Base-by-base conservation (phyloP, 148 eudicot genomes). In the Heliamphora exappendiculata region DNA sequence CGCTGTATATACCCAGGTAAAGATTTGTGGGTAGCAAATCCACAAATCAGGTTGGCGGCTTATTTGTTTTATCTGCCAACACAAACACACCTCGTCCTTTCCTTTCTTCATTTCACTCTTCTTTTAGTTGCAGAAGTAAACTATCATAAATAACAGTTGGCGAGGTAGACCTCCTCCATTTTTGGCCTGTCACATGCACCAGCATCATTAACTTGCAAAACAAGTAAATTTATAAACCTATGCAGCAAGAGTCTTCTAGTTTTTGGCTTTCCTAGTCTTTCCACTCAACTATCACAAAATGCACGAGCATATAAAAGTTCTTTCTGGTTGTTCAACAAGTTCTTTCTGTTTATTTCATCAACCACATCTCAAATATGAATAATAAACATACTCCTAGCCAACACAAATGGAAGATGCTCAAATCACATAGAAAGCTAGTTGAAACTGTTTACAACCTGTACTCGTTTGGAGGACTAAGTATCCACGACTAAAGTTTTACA, bases 171-270 rank as follows among this genome's bases (percentile, higher is more conserved):
- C n/a, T n/a, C n/a, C n/a, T n/a, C n/a, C n/a, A n/a, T n/a, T n/a
- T 62, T 11, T 69, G 34, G 16, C 22, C 13, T 24, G 12, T 14
- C 34, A 37, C 3, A 14, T 39, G 34, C 62, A 55, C 36, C n/a
- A 39, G 57, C 76, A 73, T 55, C 51, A 34, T 28, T 49, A 49
- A 55, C 39, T 37, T 26, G 41, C 34, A 72, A 39, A 73, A 57
- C 36, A 26, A 7, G 20, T 57, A 36, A 24, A 73, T 73, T 73
- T 53, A n/a, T 36, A 53, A 36, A 42, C 20, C 33, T 31, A 70
- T 36, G 37, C 12, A 22, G 31, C 12, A 65, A 3, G 20, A 37
- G 17, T 57, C 22, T 37, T 69, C 22, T 29, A 14, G 31, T 13
- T 0, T 33, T 51, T n/a, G 34, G 20, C 45, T 72, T 31, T 51